phyloP scores from a whole-genome alignment of 768 basidiomycete genomes.

The Phlegmacium glaucopus region DNA sequence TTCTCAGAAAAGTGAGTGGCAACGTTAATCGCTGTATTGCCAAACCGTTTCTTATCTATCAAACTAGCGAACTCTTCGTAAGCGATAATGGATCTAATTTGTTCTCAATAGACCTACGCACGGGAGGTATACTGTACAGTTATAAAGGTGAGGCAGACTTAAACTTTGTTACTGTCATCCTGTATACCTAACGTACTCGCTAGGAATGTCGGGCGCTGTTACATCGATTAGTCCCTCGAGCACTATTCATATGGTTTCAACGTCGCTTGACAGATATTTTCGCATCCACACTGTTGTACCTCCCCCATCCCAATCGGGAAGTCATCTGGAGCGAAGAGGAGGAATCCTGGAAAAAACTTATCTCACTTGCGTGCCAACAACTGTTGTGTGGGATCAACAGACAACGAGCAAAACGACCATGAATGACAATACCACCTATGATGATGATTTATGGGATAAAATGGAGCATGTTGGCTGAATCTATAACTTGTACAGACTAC shows the following conservation, averaged over 20 bases:
- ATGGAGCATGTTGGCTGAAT: slow-evolving; percentile 52
- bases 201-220: slow-evolving; percentile 72
- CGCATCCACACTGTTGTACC: slow-evolving; percentile 64
- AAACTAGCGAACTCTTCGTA: slow-evolving; percentile 61
- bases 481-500: slow-evolving; percentile 15
- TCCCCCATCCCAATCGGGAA: slow-evolving; percentile 44
- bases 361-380: slow-evolving; percentile 59
- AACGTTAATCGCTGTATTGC: neutral
- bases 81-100: slow-evolving; percentile 64
- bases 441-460: slow-evolving; percentile 66
- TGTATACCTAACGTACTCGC: neutral
- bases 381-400: slow-evolving; percentile 57
- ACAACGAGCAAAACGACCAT: slow-evolving; percentile 6
- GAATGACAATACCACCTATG: slow-evolving; percentile 24
- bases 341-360: slow-evolving; percentile 61
- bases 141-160: slow-evolving; percentile 55
- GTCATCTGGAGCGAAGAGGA: slow-evolving; percentile 55
- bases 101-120: slow-evolving; percentile 66
- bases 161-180: neutral
- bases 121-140: slow-evolving; percentile 57
- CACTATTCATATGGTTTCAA: slow-evolving; percentile 52
- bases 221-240: slow-evolving; percentile 54
- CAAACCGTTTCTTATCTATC: neutral
- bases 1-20: slow-evolving; percentile 57
- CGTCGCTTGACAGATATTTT: slow-evolving; percentile 64